Evolutionary conservation across 495 filamentous ascomycete genomes (phyloP), one percentile per base, ranked within the genome.

Genomic region (Xylaria grammica): DNA sequence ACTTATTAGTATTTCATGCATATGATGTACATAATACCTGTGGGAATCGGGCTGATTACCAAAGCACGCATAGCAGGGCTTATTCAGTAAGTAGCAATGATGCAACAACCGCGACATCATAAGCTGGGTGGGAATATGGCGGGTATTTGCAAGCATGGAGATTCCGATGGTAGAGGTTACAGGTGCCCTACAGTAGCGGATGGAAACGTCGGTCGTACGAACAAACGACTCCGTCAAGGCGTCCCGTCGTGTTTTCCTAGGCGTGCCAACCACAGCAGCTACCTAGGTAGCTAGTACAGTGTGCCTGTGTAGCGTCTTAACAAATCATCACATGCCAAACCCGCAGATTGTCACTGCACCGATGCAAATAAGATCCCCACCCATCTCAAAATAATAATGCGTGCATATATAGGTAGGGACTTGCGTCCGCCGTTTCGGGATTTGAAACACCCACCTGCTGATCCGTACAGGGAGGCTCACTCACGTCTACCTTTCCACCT

Each of bases 261-360:
- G n/a, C n/a, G n/a, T n/a, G n/a, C n/a, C n/a, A n/a, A n/a, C n/a
- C n/a, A n/a, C 40, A 36, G 34, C 11, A 36, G 6, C 34, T 36
- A 36, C 6, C 17, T 15, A 9, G 40, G 8, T 3, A 42, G n/a
- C n/a, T 17, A 42, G 3, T 3, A 42, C 8, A 10, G 40, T 42
- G 7, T 42, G 40, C 13, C 44, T 38, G 57, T 60, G 55, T 46
- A 58, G 46, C 55, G 2, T 3, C 11, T 22, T 32, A 29, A 36
- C 44, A 50, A 46, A 50, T 40, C 48, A 52, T 61, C 50, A 62
- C 50, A 54, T 62, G 60, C 60, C 60, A 62, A 54, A 53, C 19
- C 38, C 60, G 49, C 10, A n/a, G 0, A 45, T n/a, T 45, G 60
- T 54, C 54, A 54, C 59, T 27, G 7, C 36, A 17, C 44, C 59